Evolutionary conservation across 495 filamentous ascomycete genomes (phyloP).

Genomic region (Penicillium mononematosum): DNA sequence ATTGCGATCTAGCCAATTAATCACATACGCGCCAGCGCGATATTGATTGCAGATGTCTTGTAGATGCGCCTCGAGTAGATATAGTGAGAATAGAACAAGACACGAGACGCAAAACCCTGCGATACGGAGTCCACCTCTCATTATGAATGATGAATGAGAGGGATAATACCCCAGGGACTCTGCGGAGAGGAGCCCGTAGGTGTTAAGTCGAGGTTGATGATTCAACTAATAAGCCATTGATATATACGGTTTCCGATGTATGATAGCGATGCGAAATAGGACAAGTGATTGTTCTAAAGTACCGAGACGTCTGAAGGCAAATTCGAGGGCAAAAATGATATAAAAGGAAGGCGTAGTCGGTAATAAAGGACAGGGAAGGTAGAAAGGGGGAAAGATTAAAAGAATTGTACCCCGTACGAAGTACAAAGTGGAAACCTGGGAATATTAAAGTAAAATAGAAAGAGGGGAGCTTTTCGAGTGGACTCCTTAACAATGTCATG

Average conservation of each 20-base stretch:
- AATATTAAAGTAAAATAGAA: not conserved
- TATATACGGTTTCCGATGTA: not conserved
- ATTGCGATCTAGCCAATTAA: constrained; percentile 33
- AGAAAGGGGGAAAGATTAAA: too few relatives aligned
- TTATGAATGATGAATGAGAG: constrained; percentile 22
- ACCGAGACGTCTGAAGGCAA: not conserved
- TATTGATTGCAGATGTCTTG: constrained; percentile 47
- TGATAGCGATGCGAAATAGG: not conserved
- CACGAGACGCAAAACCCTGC: constrained; percentile 28
- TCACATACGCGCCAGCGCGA: constrained; percentile 44
- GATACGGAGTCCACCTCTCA: constrained; percentile 42
- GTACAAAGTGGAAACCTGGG: not conserved
- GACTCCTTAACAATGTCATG: constrained; percentile 13
- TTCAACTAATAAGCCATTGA: not conserved
- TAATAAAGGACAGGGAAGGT: not conserved
- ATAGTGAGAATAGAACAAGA: constrained; percentile 35
- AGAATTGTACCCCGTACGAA: too few relatives aligned
- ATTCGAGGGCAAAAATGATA: not conserved
- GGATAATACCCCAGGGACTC: constrained; percentile 6
- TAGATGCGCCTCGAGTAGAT: constrained; percentile 38
- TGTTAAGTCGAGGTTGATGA: not conserved
- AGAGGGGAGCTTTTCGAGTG: too few relatives aligned
- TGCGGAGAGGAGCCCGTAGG: constrained; percentile 11
- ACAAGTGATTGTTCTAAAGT: not conserved
- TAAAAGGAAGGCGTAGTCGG: not conserved